phyloP scores from a whole-genome alignment of 2,329 filamentous ascomycete genomes.

The Plenodomus tracheiphilus region DNA sequence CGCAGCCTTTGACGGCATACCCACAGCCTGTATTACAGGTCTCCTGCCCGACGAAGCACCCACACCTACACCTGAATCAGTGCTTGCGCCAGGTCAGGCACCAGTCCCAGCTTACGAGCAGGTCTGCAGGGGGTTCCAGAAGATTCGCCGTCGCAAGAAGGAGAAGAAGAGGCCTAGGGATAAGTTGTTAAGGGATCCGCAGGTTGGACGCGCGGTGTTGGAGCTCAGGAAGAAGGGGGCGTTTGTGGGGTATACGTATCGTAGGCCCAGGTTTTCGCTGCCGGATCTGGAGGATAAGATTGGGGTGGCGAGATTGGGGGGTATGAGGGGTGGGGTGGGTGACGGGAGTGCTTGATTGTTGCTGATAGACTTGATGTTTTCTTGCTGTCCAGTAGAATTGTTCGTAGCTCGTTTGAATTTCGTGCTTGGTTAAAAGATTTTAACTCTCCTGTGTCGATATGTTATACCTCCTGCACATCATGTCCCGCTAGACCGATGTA shows the following conservation, averaged over 20 bases:
- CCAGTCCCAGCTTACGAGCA: constrained; percentile 3
- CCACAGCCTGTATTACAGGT: not conserved
- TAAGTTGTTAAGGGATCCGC: constrained; percentile 74
- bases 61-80: not conserved
- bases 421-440: too few relatives aligned
- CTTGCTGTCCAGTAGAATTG: not conserved
- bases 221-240: constrained; percentile 79
- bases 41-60: constrained; percentile 2
- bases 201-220: constrained; percentile 68
- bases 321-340: not conserved
- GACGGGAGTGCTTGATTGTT: not conserved
- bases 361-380: not conserved
- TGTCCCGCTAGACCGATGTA: too few relatives aligned
- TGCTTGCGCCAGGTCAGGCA: not conserved
- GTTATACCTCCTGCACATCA: too few relatives aligned
- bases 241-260: constrained; percentile 90
- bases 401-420: too few relatives aligned
- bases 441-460: too few relatives aligned
- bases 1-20: not conserved
- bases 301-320: not conserved
- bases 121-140: constrained; percentile 9
- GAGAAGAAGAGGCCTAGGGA: constrained; percentile 84
- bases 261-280: constrained; percentile 51
- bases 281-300: constrained; percentile 31
- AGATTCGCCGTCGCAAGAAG: constrained; percentile 56